Evolutionary conservation across 2,329 filamentous ascomycete genomes (phyloP), one percentile per base, ranked within the genome.

Genomic region (Curvularia lunata): DNA sequence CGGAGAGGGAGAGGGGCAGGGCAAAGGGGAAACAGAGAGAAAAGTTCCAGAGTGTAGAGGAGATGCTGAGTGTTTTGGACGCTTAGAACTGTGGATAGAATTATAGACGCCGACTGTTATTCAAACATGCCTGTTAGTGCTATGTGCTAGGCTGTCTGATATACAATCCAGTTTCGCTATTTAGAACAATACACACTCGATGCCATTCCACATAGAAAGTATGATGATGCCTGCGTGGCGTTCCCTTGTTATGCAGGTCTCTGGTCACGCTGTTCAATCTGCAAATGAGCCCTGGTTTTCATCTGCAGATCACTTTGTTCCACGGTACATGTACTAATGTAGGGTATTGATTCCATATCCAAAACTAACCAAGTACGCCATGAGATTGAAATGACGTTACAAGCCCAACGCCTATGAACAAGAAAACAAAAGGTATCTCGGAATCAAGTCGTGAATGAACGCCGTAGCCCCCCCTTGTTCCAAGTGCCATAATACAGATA

Each of bases 11-110:
- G 54, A 84, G 83, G 48, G 95, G 95, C 0, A 77, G 81, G 58
- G 73, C 74, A 46, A 82, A 79, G 51, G 93, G 92, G 0, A 98
- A 97, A 76, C 84, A 87, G 68, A 85, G 95, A 64, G 91, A 94
- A 76, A 89, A 89, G 74, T 83, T 87, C 66, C 77, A 74, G 7
- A 80, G 78, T 55, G 81, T 86, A 0, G 75, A 78, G 43, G 85
- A 87, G 58, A 88, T 89, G 86, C 66, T 88, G 47, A 70, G 77
- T 21, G 79, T 82, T 25, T 63, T 84, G 30, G 65, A 55, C 50
- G 46, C 47, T 16, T 49, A 40, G 34, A 16, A 4, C 40, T 27
- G 19, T 21, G 23, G n/a, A 21, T 8, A n/a, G 34, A 13, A 37
- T 18, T 6, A 37, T 37, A 7, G 5, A 34, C 16, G 8, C 16